Evolutionary conservation across 2,329 filamentous ascomycete genomes (phyloP).

Genomic region (Colletotrichum sp.): DNA sequence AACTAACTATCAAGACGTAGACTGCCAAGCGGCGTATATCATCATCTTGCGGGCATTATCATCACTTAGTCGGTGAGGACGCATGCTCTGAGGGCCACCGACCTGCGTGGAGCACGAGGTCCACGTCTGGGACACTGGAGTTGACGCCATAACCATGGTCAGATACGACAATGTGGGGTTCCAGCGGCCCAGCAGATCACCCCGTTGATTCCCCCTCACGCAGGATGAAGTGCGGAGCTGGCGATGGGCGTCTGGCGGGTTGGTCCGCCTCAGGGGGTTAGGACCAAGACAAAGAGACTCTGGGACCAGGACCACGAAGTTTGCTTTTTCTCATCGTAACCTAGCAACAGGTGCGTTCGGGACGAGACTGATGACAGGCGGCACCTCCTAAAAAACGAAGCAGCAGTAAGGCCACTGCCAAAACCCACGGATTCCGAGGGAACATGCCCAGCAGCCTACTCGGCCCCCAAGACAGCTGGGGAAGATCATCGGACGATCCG

Average conservation of each 20-base stretch:
- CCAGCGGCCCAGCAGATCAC: neutral
- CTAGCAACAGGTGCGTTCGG: neutral
- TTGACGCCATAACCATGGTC: slow-evolving; percentile 5
- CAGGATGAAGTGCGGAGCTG: slow-evolving; percentile 8
- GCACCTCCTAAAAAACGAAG: neutral
- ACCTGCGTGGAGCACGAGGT: neutral
- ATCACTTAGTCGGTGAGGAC: neutral
- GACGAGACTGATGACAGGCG: neutral
- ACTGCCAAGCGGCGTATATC: neutral
- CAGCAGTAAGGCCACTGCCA: neutral
- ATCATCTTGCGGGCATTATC: neutral
- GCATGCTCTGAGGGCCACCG: neutral
- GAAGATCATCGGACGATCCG: slow-evolving; percentile 18
- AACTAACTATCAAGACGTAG: neutral
- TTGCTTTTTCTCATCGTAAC: neutral
- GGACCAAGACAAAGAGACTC: neutral
- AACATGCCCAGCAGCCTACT: neutral
- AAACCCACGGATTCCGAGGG: neutral
- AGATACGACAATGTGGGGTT: slow-evolving; percentile 8
- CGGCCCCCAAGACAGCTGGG: neutral
- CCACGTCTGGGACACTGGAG: neutral
- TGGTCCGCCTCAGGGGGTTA: neutral
- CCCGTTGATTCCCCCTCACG: neutral
- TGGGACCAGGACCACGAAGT: neutral
- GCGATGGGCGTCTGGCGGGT: neutral